A percentile compares a stretch with the other conserved stretches of the same genome.
Evolutionary conservation across 768 basidiomycete species (phyloP).

Genomic region (Chalciporus pseudorubinellus): DNA sequence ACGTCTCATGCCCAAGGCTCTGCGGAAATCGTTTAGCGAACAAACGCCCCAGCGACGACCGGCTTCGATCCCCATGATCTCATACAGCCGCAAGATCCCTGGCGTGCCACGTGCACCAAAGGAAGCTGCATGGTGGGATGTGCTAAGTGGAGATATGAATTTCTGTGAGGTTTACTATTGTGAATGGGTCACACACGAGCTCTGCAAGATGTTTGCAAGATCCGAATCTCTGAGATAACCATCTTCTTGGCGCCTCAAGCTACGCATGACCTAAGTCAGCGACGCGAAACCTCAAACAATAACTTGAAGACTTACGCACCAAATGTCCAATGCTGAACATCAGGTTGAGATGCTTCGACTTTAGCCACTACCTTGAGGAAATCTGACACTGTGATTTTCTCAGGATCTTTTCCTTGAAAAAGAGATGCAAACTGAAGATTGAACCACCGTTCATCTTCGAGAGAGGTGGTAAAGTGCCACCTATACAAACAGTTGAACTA

Average conservation of each 20-base stretch:
- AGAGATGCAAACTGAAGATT: constrained; percentile 44
- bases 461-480: constrained; percentile 83
- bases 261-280: constrained; percentile 26
- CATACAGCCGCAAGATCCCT: constrained; percentile 66
- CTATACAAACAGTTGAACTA: constrained; percentile 82
- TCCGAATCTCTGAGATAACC: constrained; percentile 65
- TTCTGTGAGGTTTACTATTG: too few species aligned
- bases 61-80: constrained; percentile 81
- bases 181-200: constrained; percentile 34
- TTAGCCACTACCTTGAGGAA: constrained; percentile 47
- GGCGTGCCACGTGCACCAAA: constrained; percentile 81
- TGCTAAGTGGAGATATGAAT: constrained; percentile 30
- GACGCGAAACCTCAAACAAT: background rate
- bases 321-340: constrained; percentile 64
- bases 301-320: constrained; percentile 48
- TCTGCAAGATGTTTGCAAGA: constrained; percentile 61
- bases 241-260: constrained; percentile 58
- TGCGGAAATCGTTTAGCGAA: constrained; percentile 80
- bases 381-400: constrained; percentile 46
- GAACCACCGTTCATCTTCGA: constrained; percentile 71
- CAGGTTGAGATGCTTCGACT: constrained; percentile 41
- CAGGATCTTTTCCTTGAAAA: constrained; percentile 53
- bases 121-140: constrained; percentile 65
- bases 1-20: constrained; percentile 79
- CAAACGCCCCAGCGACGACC: constrained; percentile 82